Evolutionary conservation across 2,329 filamentous ascomycete species (phyloP), one percentile per base, ranked within the genome.

Genomic region (Phialophora expanda): DNA sequence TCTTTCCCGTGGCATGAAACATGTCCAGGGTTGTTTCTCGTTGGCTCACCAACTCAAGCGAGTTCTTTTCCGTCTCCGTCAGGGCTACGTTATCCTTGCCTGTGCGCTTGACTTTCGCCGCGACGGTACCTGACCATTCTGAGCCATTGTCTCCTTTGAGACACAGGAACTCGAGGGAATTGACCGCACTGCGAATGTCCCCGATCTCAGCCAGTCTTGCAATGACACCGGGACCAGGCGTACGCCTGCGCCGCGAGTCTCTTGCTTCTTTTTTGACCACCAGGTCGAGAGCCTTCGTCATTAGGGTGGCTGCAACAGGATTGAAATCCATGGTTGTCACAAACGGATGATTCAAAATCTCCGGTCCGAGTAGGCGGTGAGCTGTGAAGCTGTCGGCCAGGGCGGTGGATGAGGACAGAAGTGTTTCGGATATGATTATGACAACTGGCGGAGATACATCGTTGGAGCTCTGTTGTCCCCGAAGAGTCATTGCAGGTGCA

Each of bases 1-100:
- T 91, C 75, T 95, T 97, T 3, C 94, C 95, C 12, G 98, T 91
- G 0, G 95, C 93, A 76, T 99, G 95, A 74, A 99, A 99, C 58
- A 99, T 92, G 1, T 94, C 95, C 2, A 99, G 82, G 69, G 90
- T 97, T 17, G 91, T 89, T 79, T 98, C 95, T 63, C 95, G 87
- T 74, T 93, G 92, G 0, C 91, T 92, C 24, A 98, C 86, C 66
- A 95, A 81, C 74, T 92, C 87, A 9, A 98, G 78, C 4, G 88
- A 93, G 69, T 96, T 90, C 65, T 86, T 83, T 76, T 98, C 95
- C 74, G 90, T 89, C 67, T 86, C 85, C 0, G 93, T 97, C 65
- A 96, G 78, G 3, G 80, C 78, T 8, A 87, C 81, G 22, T 78
- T 77, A 54, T 86, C 86, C 50, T 70, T 71, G 54, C 64, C 64